phyloP scores from a whole-genome alignment of 2,329 filamentous ascomycete species.

The Botrytis fragariae region DNA sequence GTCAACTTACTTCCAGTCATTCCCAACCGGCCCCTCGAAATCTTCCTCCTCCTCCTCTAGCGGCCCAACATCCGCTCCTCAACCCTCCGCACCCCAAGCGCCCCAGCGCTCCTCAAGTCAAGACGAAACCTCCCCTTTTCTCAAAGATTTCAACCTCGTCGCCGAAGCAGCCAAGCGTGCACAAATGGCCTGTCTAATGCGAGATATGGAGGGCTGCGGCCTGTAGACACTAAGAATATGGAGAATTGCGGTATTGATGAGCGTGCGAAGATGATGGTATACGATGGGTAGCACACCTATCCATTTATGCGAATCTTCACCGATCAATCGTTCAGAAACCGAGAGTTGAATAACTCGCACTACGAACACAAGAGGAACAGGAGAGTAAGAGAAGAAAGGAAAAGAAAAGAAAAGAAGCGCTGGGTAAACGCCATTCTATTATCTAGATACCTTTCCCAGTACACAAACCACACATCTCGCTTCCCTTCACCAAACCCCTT shows the following conservation, averaged over 20 bases:
- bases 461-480: background rate
- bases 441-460: background rate
- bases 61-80: constrained; percentile 24
- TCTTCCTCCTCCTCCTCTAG: constrained; percentile 23
- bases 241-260: background rate
- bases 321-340: background rate
- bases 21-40: constrained; percentile 24
- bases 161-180: constrained; percentile 92
- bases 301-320: background rate
- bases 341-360: background rate
- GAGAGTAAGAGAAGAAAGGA: background rate
- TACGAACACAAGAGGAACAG: background rate
- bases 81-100: constrained; percentile 24
- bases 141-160: constrained; percentile 79
- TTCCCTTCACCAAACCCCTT: background rate
- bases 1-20: constrained; percentile 21
- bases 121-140: constrained; percentile 59
- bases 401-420: background rate
- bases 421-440: background rate
- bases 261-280: background rate
- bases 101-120: constrained; percentile 35
- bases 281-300: background rate
- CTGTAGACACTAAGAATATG: constrained; percentile 13
- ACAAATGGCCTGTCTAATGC: constrained; percentile 83
- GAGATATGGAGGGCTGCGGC: constrained; percentile 67